A percentile compares a stretch with the other conserved stretches of the same genome.
Conservation (phyloP, 345 rosid genomes). For the Eucalyptus pauciflora region DNA sequence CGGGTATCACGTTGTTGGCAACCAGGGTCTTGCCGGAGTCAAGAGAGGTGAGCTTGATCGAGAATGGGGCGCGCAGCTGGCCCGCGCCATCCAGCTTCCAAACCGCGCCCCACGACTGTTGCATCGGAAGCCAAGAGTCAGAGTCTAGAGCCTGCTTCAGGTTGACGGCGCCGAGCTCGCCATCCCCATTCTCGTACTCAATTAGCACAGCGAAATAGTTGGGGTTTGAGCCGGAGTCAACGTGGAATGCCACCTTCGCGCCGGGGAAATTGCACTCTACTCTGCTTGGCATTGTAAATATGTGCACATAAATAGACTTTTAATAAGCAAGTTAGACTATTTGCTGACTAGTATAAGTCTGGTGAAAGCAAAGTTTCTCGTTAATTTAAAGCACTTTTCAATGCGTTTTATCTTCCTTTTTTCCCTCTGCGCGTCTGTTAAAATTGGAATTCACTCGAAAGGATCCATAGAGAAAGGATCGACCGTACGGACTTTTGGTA, state of each 20-base stretch:
- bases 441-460: not conserved
- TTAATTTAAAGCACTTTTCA: not conserved
- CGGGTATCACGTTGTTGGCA: conserved; percentile 40
- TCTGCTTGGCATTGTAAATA: conserved; percentile 5
- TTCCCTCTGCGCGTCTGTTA: not conserved
- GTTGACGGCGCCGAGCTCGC: conserved; percentile 23
- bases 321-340: not conserved
- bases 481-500: conserved; percentile 26
- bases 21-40: conserved; percentile 15
- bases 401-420: not conserved
- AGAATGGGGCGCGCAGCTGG: conserved; percentile 36
- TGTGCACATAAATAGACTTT: not conserved
- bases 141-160: conserved; percentile 31
- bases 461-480: not conserved
- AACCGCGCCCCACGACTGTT: conserved; percentile 43
- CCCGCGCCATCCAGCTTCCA: conserved; percentile 46
- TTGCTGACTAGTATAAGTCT: not conserved
- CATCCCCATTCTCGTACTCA: conserved; percentile 40
- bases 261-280: conserved; percentile 41
- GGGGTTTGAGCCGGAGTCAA: conserved; percentile 40
- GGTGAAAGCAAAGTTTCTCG: not conserved
- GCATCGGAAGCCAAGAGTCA: conserved; percentile 43
- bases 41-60: conserved; percentile 30
- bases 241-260: conserved; percentile 17
- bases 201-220: conserved; percentile 39